Base-by-base conservation (phyloP, 345 rosid species). In the Murraya paniculata region DNA sequence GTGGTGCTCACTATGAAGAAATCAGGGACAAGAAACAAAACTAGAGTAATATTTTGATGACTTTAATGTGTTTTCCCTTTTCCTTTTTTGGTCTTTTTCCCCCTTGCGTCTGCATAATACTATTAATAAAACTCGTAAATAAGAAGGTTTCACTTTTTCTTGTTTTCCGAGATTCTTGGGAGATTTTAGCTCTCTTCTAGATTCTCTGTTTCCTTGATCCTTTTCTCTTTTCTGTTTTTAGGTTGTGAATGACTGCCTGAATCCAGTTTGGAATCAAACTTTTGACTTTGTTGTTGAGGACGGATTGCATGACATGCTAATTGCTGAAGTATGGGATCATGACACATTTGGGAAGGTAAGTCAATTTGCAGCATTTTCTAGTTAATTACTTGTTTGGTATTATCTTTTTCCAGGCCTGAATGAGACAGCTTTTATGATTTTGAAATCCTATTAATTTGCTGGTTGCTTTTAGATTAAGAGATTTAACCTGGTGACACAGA, bases 271-370 rank as follows among this genome's bases (percentile, higher is more conserved):
- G 99, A 91, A 94, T 82, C 99, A 97, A 84, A 94, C 98, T 50
- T 97, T 94, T 83, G 99, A 97, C 84, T 94, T 97, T 68, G 97
- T 97, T 64, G 94, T 97, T 24, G 99, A 97, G 88, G 98, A 94
- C 60, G 99, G 98, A 76, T 86, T 94, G 59, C 99, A 97, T 75
- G 99, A 97, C 65, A 91, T 97, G 99, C 91, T 97, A 73, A 89
- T 97, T 57, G 84, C 88, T 62, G 99, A 97, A 90, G 87, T 97
- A 30, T 94, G 87, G 87, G 99, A 97, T 84, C 98, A 97, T 53
- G 99, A 97, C 87, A 91, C 99, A 59, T 97, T 94, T 80, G 98
- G 99, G 81, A 97, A 97, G 98, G 99, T 97, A 89, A 77, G 35
- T 28, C 9, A n/a, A 6, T 62, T 64, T 78, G 74, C 50, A 19